These are phyloP conservation scores for Sequoiadendron giganteum DNA, from an alignment of 75 land plant species.

Conservation along the genomic window DNA sequence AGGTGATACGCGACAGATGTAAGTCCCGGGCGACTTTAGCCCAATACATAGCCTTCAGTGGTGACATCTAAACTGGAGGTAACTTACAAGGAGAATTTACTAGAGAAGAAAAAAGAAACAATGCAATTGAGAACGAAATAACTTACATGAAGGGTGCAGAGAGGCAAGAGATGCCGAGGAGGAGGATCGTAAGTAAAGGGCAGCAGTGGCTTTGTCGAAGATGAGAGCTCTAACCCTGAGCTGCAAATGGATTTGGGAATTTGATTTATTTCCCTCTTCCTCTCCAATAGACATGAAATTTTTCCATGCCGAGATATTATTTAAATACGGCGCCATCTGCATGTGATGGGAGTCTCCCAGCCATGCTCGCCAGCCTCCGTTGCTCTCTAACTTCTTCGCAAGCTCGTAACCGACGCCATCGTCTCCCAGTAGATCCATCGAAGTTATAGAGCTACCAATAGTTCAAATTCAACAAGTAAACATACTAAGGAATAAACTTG, in stretches of 20 bases:
- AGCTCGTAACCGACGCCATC: slow-evolving; percentile 81
- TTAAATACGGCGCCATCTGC: slow-evolving; percentile 37
- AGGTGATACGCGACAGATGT: too few relatives aligned
- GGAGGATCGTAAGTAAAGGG: slow-evolving; percentile 39
- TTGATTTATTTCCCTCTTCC: slow-evolving; percentile 24
- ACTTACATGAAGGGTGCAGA: slow-evolving; percentile 22
- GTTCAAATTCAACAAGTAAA: too few relatives aligned
- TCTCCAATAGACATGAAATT: slow-evolving; percentile 37
- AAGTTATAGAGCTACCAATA: not conserved
- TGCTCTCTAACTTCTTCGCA: slow-evolving; percentile 56
- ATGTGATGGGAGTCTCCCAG: slow-evolving; percentile 67
- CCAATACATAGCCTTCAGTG: not conserved
- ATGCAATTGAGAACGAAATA: slow-evolving; percentile 26
- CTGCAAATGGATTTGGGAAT: slow-evolving; percentile 62
- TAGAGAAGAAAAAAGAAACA: not conserved
- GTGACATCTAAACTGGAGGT: not conserved
- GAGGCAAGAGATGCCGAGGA: slow-evolving; percentile 14
- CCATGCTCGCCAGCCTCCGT: slow-evolving; percentile 78
- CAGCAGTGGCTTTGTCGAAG: slow-evolving; percentile 67
- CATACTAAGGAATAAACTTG: too few relatives aligned
- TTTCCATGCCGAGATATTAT: slow-evolving; percentile 61
- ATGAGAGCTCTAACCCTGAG: slow-evolving; percentile 74
- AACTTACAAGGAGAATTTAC: not conserved
- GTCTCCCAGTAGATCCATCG: slow-evolving; percentile 48
- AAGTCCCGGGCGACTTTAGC: not conserved